Evolutionary conservation across 2,329 filamentous ascomycete genomes (phyloP), one percentile per base, ranked within the genome.

Genomic region (Trichoderma pleuroti): DNA sequence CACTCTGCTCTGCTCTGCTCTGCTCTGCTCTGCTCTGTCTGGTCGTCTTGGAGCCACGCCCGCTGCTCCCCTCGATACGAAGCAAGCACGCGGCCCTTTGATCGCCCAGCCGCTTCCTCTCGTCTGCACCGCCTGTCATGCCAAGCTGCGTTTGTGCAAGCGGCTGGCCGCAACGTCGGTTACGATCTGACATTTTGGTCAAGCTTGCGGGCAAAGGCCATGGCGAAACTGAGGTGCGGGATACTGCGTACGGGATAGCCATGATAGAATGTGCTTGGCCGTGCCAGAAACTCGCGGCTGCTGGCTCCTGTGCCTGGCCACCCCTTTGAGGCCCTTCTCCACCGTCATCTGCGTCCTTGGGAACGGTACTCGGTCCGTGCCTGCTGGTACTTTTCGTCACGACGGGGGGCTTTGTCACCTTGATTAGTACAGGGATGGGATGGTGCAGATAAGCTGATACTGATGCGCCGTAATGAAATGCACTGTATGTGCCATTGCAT

Each of bases 341-440:
- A 68, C 66, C 57, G 64, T 67, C 64, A 59, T 67, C 64, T 67
- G 63, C 63, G 63, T 49, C 28, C 36, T 64, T 36, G 57, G 57
- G 32, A 39, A 67, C 26, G 32, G 26, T 46, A 34, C 52, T 65
- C 62, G 62, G 62, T 65, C 62, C 63, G 30, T 56, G 52, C 49
- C 63, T 39, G 49, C 5, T 59, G 26, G 67, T 62, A 63, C 67
- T 70, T 70, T 70, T 70, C 57, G 62, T 63, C 67, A 70, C 57
- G 57, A 49, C 67, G 26, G 54, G 64, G 49, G 52, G 46, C 28
- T 67, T 67, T 67, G 64, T 67, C 52, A 67, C 34, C 52, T 67
- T 67, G 52, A 32, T 67, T 67, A 67, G 52, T 46, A 67, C 63
- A 66, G 36, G 63, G 63, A 66, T 66, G 36, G 63, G 63, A 66